Base-by-base conservation (phyloP, 305 asterid genomes). In the Fraxinus sp. region DNA sequence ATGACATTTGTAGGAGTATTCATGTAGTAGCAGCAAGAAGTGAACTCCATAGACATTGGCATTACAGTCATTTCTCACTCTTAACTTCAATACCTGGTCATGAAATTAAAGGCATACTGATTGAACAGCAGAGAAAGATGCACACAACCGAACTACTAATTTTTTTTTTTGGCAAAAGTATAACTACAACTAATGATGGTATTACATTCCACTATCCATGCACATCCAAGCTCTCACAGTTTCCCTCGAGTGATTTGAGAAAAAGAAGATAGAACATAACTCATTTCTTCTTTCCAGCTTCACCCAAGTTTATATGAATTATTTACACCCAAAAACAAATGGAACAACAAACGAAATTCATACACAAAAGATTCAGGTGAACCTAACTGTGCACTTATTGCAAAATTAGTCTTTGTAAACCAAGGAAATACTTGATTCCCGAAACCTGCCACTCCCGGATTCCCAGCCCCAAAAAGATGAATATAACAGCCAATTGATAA, bases 41-140 rank as follows among this genome's bases (percentile, higher is more conserved):
- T 68, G 26, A 82, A 30, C 78, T 35, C 83, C 71, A 59, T 32
- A 77, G 32, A 35, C 71, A 72, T 70, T 66, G 68, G 79, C 72
- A 79, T 76, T 36, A 77, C 59, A 22, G 59, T 68, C 75, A 81
- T 77, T 43, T 41, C 68, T 78, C 49, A 76, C 28, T 62, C 68
- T 28, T 41, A 64, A 59, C 16, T 59, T 24, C 43, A 70, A 74
- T 52, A 43, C 14, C 28, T 52, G 36, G 52, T 30, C 37, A 35
- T 28, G 30, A 59, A 28, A 70, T 35, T 20, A 28, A 22, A 24
- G 35, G 26, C 74, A 66, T 66, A 26, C 36, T 9, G 74, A 66
- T 66, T 13, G 74, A 66, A 11, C 74, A 7, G 77, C n/a, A 84
- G 16, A 20, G 74, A 59, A 78, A 0, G 2, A 52, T 73, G 46